Base-by-base conservation (phyloP, 495 filamentous ascomycete genomes). In the Penicillium alfredii region DNA sequence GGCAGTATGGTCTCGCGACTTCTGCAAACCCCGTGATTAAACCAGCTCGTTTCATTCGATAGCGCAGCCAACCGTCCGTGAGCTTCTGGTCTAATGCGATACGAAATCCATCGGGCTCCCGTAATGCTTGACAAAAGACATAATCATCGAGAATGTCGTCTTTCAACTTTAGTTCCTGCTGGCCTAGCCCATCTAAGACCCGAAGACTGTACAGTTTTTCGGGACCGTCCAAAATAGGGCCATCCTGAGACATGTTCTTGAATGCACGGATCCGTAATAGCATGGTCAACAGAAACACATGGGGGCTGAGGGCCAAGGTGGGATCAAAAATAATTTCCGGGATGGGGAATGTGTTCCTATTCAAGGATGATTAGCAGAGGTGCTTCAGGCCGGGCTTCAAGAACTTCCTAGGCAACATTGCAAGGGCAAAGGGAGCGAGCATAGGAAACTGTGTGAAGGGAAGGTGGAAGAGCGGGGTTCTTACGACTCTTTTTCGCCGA, bases 271-370 rank as follows among this genome's bases (percentile, higher is more conserved):
- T 51, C 18, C 42, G 31, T 31, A 66, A 66, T 1, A 66, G 43
- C 22, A 66, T 57, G 19, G 51, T 44, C 7, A 62, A 44, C 16
- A 53, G 30, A 21, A 26, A 45, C 4, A 42, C 30, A 36, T 50
- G 29, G 3, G 45, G 41, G 25, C 42, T 55, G 12, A 62, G 55
- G 11, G 52, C 39, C 15, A 59, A 48, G 3, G 39, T 45, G 10
- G 40, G 53, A 23, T 63, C 40, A 41, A 49, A 63, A 30, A 63
- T 56, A 31, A 58, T 56, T 34, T 58, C 48, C 2, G 52, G 55
- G 25, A 63, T 41, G 1, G 16, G 4, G 32, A 61, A 66, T 16
- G 24, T 49, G 36, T 64, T 60, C 15, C 55, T 68, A 22, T 32
- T 21, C 19, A 24, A 33, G 30, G 9, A 37, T 33, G 12, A 24